These are phyloP conservation scores for Boletellus emodensis DNA, from an alignment of 768 basidiomycete genomes.

Conservation along the genomic window DNA sequence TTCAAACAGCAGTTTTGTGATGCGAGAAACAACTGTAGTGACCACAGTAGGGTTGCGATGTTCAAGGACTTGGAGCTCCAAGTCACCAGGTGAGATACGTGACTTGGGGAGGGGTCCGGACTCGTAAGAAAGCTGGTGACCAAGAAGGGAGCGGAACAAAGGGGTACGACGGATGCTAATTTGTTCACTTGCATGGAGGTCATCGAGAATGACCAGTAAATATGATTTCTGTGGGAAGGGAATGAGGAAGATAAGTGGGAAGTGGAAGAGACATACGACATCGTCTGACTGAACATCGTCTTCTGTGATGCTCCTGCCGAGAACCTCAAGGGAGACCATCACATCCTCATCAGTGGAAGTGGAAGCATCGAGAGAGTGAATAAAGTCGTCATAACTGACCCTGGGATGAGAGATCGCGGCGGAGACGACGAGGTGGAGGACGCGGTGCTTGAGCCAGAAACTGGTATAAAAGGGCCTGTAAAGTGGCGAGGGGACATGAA, in stretches of 20 bases:
- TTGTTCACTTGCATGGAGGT: conserved; percentile 31
- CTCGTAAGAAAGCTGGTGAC: conserved; percentile 23
- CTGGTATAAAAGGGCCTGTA: conserved; percentile 45
- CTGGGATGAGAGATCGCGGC: conserved; percentile 33
- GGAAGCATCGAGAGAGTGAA: conserved; percentile 31
- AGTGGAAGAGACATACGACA: conserved; percentile 36
- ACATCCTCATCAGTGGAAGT: conserved; percentile 31
- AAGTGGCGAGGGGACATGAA: conserved; percentile 42
- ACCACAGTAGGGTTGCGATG: conserved; percentile 37
- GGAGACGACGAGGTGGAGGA: conserved; percentile 47
- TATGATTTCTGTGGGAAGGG: conserved; percentile 40
- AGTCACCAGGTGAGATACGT: conserved; percentile 5
- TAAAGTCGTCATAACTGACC: conserved; percentile 39
- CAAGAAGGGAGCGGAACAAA: conserved; percentile 35
- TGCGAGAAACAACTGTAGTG: conserved; percentile 44
- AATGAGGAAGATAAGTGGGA: conserved; percentile 1
- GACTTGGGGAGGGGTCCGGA: conserved; percentile 10
- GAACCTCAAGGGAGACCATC: conserved; percentile 30
- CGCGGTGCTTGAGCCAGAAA: conserved; percentile 49
- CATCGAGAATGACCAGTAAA: conserved; percentile 34
- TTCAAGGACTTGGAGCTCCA: conserved; percentile 34
- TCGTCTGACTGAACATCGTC: conserved; percentile 44
- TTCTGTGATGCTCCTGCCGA: conserved; percentile 42
- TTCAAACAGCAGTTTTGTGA: conserved; percentile 46
- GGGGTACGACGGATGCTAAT: conserved; percentile 40